Conservation (phyloP, 108 stramenopile species). For the Schizochytrium sp. region DNA sequence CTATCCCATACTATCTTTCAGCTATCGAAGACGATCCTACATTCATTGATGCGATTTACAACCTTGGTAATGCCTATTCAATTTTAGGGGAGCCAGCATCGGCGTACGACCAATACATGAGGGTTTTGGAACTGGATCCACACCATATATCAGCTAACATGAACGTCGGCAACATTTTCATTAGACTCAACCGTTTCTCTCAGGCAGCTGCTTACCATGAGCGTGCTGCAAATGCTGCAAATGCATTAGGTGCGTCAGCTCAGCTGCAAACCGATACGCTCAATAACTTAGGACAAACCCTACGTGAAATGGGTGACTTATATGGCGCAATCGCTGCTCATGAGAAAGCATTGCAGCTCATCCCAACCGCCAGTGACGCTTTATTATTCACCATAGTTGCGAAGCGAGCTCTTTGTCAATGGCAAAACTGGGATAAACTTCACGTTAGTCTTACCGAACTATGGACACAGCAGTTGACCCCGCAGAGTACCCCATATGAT, state of each 20-base stretch:
- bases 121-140: not conserved
- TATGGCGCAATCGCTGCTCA: not conserved
- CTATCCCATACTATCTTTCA: not conserved
- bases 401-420: constrained; percentile 46
- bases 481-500: not conserved
- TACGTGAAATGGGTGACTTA: constrained; percentile 28
- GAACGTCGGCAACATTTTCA: constrained; percentile 59
- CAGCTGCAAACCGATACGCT: not conserved
- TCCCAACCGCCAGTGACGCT: not conserved
- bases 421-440: constrained; percentile 22
- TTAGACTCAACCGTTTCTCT: not conserved
- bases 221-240: not conserved
- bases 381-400: not conserved
- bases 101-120: not conserved
- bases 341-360: not conserved
- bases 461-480: not conserved
- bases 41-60: constrained; percentile 36
- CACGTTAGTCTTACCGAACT: not conserved
- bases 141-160: not conserved
- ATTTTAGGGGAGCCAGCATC: not conserved
- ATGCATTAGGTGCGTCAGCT: not conserved
- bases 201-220: constrained; percentile 4
- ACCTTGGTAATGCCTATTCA: constrained; percentile 61
- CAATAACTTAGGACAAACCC: constrained; percentile 62
- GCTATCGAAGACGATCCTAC: not conserved